Percentiles rank a stretch among this genome's conserved stretches.
Conservation (phyloP, 1,139 yeast species). For the Nematodospora anomalae region DNA sequence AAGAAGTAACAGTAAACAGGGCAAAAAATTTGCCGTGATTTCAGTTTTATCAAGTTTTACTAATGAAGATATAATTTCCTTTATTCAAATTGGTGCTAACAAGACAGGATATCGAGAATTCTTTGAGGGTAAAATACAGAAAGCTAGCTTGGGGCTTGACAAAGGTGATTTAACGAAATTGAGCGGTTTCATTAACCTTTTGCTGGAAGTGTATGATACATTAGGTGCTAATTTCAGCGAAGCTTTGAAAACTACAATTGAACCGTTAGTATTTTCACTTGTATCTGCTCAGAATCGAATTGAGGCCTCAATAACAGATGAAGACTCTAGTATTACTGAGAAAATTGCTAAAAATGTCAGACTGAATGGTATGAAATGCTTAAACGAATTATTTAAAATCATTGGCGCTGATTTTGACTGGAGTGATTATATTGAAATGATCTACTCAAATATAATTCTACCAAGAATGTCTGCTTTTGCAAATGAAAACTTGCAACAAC, state of each 20-base stretch:
- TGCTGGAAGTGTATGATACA: constrained; percentile 60
- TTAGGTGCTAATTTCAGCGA: constrained; percentile 60
- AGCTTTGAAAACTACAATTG: constrained; percentile 52
- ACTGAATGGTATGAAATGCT: constrained; percentile 59
- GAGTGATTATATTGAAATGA: constrained; percentile 50
- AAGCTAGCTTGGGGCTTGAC: constrained; percentile 28
- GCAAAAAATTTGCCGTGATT: constrained; percentile 76
- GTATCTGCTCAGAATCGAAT: constrained; percentile 54
- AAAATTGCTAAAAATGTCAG: constrained; percentile 57
- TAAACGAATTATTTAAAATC: constrained; percentile 50
- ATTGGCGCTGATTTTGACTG: constrained; percentile 55
- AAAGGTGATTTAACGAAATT: constrained; percentile 48
- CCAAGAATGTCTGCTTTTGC: constrained; percentile 71
- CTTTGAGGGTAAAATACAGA: constrained; percentile 20
- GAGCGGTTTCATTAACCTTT: constrained; percentile 70
- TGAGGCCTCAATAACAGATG: constrained; percentile 20
- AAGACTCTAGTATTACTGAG: constrained; percentile 23
- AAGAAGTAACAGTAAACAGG: constrained; percentile 65
- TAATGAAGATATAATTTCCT: constrained; percentile 53
- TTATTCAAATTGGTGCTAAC: constrained; percentile 62
- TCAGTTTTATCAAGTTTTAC: constrained; percentile 65
- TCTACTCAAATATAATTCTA: constrained; percentile 55
- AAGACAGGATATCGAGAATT: constrained; percentile 47
- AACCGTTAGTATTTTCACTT: constrained; percentile 61
- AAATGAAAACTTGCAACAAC: constrained; percentile 76